A percentile compares a stretch with the other conserved stretches of the same genome.
These are phyloP conservation scores for Gnomoniopsis smithogilvyi DNA, from an alignment of 2,329 filamentous ascomycete species.

Conservation along the genomic window DNA sequence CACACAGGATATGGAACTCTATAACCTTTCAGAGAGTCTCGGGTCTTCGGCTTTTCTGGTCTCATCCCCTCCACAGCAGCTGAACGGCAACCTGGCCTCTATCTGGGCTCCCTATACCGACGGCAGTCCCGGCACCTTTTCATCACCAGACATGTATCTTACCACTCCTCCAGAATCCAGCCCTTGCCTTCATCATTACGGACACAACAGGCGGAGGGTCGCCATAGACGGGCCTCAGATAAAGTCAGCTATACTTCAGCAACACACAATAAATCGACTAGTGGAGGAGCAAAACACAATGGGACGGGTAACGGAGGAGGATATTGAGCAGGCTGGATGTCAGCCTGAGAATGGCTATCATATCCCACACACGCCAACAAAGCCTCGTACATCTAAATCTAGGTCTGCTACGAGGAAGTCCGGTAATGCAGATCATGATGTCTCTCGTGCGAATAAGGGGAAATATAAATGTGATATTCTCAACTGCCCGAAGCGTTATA, in stretches of 20 bases:
- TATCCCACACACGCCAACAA: conserved; percentile 7
- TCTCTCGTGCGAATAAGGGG: neutral
- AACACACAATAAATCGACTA: neutral
- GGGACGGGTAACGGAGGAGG: no score
- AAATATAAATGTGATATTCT: neutral
- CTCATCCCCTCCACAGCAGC: conserved; percentile 1
- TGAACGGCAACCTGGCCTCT: conserved; percentile 13
- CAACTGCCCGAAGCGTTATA: conserved; percentile 11
- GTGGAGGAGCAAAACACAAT: no score
- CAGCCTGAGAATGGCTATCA: no score
- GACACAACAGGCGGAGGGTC: conserved; percentile 13
- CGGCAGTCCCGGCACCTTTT: conserved; percentile 15
- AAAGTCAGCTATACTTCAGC: conserved; percentile 16
- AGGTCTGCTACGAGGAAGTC: conserved; percentile 9
- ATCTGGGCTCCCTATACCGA: conserved; percentile 15
- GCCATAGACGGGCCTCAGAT: conserved; percentile 17
- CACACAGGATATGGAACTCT: conserved; percentile 13
- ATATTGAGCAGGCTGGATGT: no score
- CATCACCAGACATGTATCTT: conserved; percentile 12
- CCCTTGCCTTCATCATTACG: conserved; percentile 4
- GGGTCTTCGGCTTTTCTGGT: neutral
- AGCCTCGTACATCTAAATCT: conserved; percentile 7
- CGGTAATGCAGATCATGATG: conserved; percentile 1
- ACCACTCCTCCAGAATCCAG: conserved; percentile 7
- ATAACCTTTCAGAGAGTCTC: conserved; percentile 6